These are phyloP conservation scores for Oidium heveae DNA, from an alignment of 2,329 filamentous ascomycete genomes.

Conservation along the genomic window DNA sequence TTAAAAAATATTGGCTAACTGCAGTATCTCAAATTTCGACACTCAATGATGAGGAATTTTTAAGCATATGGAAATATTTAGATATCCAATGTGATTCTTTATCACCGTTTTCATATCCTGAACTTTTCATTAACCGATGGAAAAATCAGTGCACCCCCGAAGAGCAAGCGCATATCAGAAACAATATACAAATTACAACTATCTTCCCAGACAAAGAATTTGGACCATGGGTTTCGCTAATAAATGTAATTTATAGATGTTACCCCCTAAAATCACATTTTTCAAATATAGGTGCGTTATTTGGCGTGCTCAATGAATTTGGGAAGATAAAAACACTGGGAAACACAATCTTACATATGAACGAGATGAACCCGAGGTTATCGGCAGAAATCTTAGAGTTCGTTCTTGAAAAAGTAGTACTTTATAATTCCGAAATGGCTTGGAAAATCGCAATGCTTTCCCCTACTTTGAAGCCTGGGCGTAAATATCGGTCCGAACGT, in stretches of 20 bases:
- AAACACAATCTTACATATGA: background rate
- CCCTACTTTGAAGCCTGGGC: background rate
- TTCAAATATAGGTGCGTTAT: background rate
- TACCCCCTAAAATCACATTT: background rate
- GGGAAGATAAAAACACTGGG: background rate
- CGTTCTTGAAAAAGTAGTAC: background rate
- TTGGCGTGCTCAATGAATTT: background rate
- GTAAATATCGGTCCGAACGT: background rate
- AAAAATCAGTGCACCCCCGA: background rate
- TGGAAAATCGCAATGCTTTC: constrained; percentile 1
- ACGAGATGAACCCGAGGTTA: background rate
- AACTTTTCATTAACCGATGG: constrained; percentile 1
- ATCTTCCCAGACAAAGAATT: background rate
- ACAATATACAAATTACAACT: background rate
- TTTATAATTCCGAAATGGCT: background rate
- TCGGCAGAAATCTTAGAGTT: background rate
- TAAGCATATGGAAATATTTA: background rate
- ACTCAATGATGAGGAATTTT: background rate
- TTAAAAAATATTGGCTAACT: background rate
- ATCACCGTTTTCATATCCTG: background rate
- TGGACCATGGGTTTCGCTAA: background rate
- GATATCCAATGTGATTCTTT: background rate
- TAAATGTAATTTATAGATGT: background rate
- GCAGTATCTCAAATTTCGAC: background rate
- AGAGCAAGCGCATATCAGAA: background rate